These are phyloP conservation scores for Luvunga scandens DNA, from an alignment of 345 rosid species.

Conservation along the genomic window DNA sequence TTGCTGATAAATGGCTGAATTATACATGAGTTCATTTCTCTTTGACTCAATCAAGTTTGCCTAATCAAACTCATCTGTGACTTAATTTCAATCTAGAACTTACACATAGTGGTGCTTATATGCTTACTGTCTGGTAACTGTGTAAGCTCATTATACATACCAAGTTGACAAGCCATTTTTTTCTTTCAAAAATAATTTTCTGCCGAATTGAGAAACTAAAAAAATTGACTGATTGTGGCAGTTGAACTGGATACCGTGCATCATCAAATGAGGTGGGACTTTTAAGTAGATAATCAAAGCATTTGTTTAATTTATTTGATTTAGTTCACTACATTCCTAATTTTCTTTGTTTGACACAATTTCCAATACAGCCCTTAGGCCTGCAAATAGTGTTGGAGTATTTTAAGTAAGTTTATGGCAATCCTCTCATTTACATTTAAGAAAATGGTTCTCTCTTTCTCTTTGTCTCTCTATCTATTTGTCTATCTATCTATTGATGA, in stretches of 20 bases:
- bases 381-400: conserved; percentile 33
- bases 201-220: not conserved
- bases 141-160: not conserved
- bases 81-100: not conserved
- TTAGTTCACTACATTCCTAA: not conserved
- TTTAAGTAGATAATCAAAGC: not conserved
- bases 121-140: not conserved
- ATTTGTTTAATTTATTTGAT: conserved; percentile 1
- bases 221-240: conserved; percentile 18
- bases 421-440: conserved; percentile 44
- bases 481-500: too few species aligned
- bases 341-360: conserved; percentile 23
- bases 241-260: conserved; percentile 8
- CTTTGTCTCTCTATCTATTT: conserved; percentile 8
- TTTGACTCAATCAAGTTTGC: not conserved
- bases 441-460: conserved; percentile 44
- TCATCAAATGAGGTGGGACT: conserved; percentile 19
- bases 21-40: not conserved
- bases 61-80: not conserved
- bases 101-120: not conserved
- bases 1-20: not conserved
- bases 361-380: conserved; percentile 27
- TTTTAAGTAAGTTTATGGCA: conserved; percentile 37
- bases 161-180: not conserved
- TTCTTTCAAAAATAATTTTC: not conserved